phyloP scores from a whole-genome alignment of 768 basidiomycete species.

The Lentinula lateritia region DNA sequence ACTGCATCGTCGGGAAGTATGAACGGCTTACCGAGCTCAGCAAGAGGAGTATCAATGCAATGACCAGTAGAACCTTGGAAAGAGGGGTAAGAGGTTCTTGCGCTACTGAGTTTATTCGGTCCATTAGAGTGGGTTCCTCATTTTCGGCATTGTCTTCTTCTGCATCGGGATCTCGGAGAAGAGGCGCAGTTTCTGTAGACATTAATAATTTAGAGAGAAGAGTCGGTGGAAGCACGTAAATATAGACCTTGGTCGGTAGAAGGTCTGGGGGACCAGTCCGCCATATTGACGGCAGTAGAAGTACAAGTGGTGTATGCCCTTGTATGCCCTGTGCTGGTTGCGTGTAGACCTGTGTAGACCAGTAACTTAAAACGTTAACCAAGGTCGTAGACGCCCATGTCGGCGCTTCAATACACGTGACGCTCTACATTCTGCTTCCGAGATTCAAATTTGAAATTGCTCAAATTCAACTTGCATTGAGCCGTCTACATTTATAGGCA shows the following conservation, averaged over 20 bases:
- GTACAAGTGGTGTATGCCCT: not conserved
- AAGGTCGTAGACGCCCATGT: no score
- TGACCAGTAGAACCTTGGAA: conserved; percentile 73
- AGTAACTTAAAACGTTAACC: not conserved
- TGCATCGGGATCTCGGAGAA: conserved; percentile 47
- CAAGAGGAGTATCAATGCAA: conserved; percentile 73
- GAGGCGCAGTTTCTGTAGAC: conserved; percentile 55
- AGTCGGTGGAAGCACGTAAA: not conserved
- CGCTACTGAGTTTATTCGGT: conserved; percentile 50
- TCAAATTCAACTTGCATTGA: no score
- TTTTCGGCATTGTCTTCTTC: conserved; percentile 20
- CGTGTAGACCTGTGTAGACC: not conserved
- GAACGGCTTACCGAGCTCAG: conserved; percentile 51
- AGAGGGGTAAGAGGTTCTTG: conserved; percentile 80
- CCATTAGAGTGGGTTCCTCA: conserved; percentile 29
- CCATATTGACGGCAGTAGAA: conserved; percentile 36
- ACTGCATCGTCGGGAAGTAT: not conserved
- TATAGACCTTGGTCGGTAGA: conserved; percentile 51
- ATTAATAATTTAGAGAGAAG: not conserved
- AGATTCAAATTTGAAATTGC: no score
- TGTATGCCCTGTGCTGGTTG: not conserved
- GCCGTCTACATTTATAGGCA: no score
- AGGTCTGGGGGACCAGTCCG: conserved; percentile 48
- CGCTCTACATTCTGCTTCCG: no score
- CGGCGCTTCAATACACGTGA: not conserved